Evolutionary conservation across 768 basidiomycete genomes (phyloP).

Genomic region (Dentipellis sp.): DNA sequence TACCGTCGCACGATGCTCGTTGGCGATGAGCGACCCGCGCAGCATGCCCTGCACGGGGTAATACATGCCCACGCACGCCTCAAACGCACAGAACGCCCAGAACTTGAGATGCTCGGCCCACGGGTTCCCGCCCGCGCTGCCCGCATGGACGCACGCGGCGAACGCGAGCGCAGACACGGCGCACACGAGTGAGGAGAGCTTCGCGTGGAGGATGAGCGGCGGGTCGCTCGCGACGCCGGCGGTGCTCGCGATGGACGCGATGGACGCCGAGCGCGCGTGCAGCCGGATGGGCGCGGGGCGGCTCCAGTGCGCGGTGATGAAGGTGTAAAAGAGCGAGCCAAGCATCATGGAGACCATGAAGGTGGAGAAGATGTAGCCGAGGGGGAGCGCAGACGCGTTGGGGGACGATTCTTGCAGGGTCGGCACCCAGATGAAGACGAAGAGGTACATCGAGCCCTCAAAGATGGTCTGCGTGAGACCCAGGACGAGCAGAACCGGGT

Average conservation of each 20-base stretch:
- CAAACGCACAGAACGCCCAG: conserved; percentile 68
- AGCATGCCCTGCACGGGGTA: conserved; percentile 74
- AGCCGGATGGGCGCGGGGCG: conserved; percentile 15
- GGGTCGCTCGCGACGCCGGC: conserved; percentile 21
- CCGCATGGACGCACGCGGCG: conserved; percentile 34
- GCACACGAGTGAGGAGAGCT: conserved; percentile 56
- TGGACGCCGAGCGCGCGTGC: conserved; percentile 5
- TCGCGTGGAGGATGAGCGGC: conserved; percentile 51
- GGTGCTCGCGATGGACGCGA: background rate
- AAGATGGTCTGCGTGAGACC: conserved; percentile 75
- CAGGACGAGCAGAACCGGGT: conserved; percentile 51
- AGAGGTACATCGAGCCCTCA: conserved; percentile 80
- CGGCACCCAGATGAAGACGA: conserved; percentile 80
- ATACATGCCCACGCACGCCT: conserved; percentile 73
- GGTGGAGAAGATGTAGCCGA: conserved; percentile 73
- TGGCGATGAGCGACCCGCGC: conserved; percentile 52
- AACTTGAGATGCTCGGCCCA: conserved; percentile 43
- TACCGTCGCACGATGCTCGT: conserved; percentile 70
- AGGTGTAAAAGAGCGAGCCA: conserved; percentile 62
- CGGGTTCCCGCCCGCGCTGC: conserved; percentile 5
- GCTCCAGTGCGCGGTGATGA: conserved; percentile 23
- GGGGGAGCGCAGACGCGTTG: conserved; percentile 37
- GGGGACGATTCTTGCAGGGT: conserved; percentile 54
- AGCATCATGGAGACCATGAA: conserved; percentile 84
- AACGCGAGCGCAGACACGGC: conserved; percentile 49